phyloP scores from a whole-genome alignment of 2,329 filamentous ascomycete genomes.

The Pseudogymnoascus sp. region DNA sequence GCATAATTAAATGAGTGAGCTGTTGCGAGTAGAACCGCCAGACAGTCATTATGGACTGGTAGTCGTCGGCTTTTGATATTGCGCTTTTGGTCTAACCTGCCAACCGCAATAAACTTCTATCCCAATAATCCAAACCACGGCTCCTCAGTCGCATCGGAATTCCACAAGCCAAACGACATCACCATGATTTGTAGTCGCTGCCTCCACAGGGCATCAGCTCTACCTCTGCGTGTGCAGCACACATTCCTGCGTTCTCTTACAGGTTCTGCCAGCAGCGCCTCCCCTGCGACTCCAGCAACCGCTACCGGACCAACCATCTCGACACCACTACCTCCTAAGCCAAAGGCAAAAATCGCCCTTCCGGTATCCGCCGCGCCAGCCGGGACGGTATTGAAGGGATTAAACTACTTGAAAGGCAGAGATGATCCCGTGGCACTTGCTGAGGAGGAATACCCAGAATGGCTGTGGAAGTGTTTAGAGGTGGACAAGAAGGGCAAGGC shows the following conservation, averaged over 20 bases:
- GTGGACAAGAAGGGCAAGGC: constrained; percentile 46
- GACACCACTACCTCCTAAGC: constrained; percentile 25
- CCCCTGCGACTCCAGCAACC: constrained; percentile 21
- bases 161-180: constrained; percentile 6
- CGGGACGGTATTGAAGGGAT: constrained; percentile 62
- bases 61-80: constrained; percentile 5
- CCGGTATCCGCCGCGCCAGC: constrained; percentile 34
- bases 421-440: constrained; percentile 65
- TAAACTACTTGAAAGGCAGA: constrained; percentile 71
- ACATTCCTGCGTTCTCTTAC: constrained; percentile 14
- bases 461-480: constrained; percentile 69
- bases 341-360: constrained; percentile 16
- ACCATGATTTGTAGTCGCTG: constrained; percentile 37
- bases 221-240: constrained; percentile 9
- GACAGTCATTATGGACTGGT: background rate
- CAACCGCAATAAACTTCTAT: constrained; percentile 10
- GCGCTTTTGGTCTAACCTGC: background rate
- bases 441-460: constrained; percentile 70
- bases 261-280: constrained; percentile 19
- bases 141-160: background rate
- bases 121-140: constrained; percentile 5
- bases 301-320: constrained; percentile 22
- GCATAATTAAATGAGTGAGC: background rate
- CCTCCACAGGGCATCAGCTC: constrained; percentile 37
- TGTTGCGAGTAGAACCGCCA: background rate